Conservation (phyloP, 768 basidiomycete genomes). For the Russula earlei region DNA sequence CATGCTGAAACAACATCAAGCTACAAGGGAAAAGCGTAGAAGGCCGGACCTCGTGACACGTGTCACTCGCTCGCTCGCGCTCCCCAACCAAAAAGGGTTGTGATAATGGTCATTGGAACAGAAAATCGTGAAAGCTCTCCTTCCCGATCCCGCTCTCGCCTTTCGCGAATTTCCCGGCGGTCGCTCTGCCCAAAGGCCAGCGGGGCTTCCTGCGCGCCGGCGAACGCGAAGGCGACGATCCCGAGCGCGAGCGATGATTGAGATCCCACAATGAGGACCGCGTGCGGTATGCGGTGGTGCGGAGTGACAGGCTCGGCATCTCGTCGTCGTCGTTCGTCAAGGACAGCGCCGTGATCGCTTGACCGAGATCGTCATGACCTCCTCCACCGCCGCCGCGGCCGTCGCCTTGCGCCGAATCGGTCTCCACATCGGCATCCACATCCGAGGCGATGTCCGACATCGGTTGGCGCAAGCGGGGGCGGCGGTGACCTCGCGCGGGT, state of each 20-base stretch:
- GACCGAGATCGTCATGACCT: conserved; percentile 5
- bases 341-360: conserved; percentile 26
- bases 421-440: conserved; percentile 24
- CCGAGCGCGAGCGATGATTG: conserved; percentile 26
- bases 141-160: neutral
- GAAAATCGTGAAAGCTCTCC: conserved; percentile 16
- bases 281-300: conserved; percentile 24
- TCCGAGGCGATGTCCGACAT: conserved; percentile 28
- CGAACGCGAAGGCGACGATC: conserved; percentile 49
- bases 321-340: conserved; percentile 25
- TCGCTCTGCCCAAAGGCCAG: conserved; percentile 15
- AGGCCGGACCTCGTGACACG: too few species aligned
- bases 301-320: conserved; percentile 18
- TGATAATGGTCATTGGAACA: conserved; percentile 4
- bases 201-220: conserved; percentile 33
- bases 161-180: neutral
- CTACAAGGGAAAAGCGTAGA: too few species aligned
- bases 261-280: conserved; percentile 22
- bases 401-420: neutral
- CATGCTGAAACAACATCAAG: too few species aligned
- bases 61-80: too few species aligned
- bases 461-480: neutral
- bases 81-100: too few species aligned
- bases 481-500: neutral
- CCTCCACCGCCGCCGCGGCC: neutral